These are phyloP conservation scores for Phytophthora kernoviae DNA, from an alignment of 352 stramenopile genomes.

Conservation along the genomic window DNA sequence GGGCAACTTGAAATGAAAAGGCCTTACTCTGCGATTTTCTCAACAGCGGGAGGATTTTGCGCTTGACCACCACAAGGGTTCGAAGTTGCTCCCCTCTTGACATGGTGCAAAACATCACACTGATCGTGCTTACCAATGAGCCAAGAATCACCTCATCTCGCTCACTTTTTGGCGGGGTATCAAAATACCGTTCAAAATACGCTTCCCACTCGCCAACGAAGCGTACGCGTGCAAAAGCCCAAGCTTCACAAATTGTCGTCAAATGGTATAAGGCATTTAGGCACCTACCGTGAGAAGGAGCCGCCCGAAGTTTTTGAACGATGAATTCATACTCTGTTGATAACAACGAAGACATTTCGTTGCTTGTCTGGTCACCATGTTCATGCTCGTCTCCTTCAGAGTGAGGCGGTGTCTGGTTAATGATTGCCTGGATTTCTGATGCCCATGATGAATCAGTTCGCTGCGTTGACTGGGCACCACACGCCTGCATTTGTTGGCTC, in stretches of 20 bases:
- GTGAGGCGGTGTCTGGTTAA: constrained; percentile 7
- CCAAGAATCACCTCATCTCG: constrained; percentile 65
- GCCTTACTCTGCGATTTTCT: constrained; percentile 31
- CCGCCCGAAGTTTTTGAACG: constrained; percentile 34
- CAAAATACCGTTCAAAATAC: constrained; percentile 53
- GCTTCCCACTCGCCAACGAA: constrained; percentile 47
- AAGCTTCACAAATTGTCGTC: constrained; percentile 40
- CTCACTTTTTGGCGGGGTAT: constrained; percentile 41
- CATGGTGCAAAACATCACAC: constrained; percentile 43
- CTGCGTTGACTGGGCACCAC: constrained; percentile 11
- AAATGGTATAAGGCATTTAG: constrained; percentile 70
- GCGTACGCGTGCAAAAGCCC: constrained; percentile 17
- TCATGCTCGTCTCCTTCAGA: constrained; percentile 1
- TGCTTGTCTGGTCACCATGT: constrained; percentile 1
- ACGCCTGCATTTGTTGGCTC: constrained; percentile 21
- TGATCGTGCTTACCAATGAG: constrained; percentile 43
- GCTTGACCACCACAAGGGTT: constrained; percentile 56
- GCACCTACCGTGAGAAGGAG: constrained; percentile 63
- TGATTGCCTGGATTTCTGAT: constrained; percentile 21
- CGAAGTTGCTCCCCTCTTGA: constrained; percentile 43
- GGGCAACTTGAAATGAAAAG: constrained; percentile 45
- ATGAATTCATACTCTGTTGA: constrained; percentile 34
- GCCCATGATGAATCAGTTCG: constrained; percentile 21
- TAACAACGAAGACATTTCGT: background rate
- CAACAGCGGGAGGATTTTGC: constrained; percentile 53